These are phyloP conservation scores for Trebouxiophyceae sp. DNA, from an alignment of 163 green algal genomes.

Conservation along the genomic window DNA sequence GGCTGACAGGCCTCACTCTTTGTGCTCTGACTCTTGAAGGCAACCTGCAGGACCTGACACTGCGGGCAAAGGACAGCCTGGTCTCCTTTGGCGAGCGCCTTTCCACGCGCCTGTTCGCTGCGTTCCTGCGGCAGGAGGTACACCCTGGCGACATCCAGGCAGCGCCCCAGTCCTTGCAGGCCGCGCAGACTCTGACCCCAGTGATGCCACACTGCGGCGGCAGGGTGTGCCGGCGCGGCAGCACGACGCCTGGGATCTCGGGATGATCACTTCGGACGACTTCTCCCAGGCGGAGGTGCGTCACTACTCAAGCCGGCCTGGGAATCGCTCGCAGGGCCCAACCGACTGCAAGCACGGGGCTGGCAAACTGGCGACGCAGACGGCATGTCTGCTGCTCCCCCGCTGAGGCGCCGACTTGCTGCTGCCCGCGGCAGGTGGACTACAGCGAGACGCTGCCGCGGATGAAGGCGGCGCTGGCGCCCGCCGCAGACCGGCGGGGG, in stretches of 20 bases:
- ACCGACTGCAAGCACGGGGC: too few relatives aligned
- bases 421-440: slow-evolving; percentile 23
- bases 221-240: slow-evolving; percentile 58
- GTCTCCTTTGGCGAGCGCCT: slow-evolving; percentile 98
- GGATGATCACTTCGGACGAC: slow-evolving; percentile 82
- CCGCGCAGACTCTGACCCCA: too few relatives aligned
- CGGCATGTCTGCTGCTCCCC: too few relatives aligned
- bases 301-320: too few relatives aligned
- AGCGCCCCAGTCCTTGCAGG: too few relatives aligned
- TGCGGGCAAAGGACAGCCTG: slow-evolving; percentile 55
- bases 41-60: slow-evolving; percentile 56
- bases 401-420: too few relatives aligned
- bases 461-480: slow-evolving; percentile 42
- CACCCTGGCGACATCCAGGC: too few relatives aligned
- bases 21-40: background rate
- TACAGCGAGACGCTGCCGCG: slow-evolving; percentile 54
- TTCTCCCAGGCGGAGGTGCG: slow-evolving; percentile 76
- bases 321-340: too few relatives aligned
- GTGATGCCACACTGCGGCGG: background rate
- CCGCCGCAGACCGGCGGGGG: background rate
- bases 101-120: slow-evolving; percentile 90
- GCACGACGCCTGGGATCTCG: slow-evolving; percentile 77
- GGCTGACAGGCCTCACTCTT: too few relatives aligned
- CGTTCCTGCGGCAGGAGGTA: slow-evolving; percentile 59
- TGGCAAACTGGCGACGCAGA: too few relatives aligned